These are phyloP conservation scores for Ophiostoma ips DNA, from an alignment of 2,329 filamentous ascomycete species.

Conservation along the genomic window DNA sequence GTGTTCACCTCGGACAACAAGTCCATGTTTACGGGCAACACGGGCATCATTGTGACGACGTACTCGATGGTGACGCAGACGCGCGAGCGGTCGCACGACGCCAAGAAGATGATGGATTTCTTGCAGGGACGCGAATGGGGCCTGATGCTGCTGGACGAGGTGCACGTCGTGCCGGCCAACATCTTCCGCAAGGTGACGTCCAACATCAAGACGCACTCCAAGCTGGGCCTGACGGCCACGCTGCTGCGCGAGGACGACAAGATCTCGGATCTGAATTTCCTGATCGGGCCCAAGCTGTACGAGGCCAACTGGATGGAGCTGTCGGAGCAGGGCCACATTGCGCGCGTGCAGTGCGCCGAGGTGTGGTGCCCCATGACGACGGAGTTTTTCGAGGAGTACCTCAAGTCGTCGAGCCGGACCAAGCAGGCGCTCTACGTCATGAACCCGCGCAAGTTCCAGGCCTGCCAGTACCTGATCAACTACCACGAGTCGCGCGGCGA, in stretches of 20 bases:
- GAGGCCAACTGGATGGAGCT: conserved; percentile 99
- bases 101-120: conserved; percentile 96
- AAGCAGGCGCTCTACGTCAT: conserved; percentile 65
- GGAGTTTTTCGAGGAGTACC: conserved; percentile 92
- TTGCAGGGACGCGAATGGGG: conserved; percentile 86
- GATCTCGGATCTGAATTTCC: conserved; percentile 91
- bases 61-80: conserved; percentile 98
- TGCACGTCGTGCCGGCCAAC: conserved; percentile 92
- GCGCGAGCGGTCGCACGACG: conserved; percentile 75
- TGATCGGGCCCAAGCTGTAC: conserved; percentile 94
- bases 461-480: conserved; percentile 94
- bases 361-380: conserved; percentile 99
- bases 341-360: conserved; percentile 91
- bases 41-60: conserved; percentile 92
- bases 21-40: conserved; percentile 66
- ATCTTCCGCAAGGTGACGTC: conserved; percentile 93
- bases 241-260: conserved; percentile 94
- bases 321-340: conserved; percentile 91
- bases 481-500: conserved; percentile 91
- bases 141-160: conserved; percentile 91
- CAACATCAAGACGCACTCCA: conserved; percentile 86
- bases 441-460: conserved; percentile 95
- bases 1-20: conserved; percentile 94
- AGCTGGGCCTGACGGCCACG: conserved; percentile 87
- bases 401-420: conserved; percentile 25